Base-by-base conservation (phyloP, 805 yeast genomes). In the Candida caryicola region DNA sequence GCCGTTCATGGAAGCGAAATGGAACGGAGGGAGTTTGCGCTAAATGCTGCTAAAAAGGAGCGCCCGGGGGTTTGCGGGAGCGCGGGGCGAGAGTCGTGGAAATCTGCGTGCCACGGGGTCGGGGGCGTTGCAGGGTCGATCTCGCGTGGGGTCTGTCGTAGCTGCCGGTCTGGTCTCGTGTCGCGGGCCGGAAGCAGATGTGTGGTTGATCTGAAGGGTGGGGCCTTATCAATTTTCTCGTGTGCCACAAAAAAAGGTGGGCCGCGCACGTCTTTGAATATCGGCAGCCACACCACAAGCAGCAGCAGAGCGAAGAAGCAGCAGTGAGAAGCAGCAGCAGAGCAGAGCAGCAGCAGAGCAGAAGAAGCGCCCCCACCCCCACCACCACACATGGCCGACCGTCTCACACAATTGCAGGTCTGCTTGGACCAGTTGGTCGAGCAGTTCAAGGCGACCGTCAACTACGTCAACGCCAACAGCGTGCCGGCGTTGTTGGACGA, bases 361-460 rank as follows among this genome's bases (percentile, higher is more conserved):
- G 5, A 17, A 30, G 4, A n/a, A 21, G 27, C 29, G 14, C 9
- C 29, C 29, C n/a, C 12, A 7, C 29, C 29, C 29, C 15, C 9
- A 9, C 29, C 9, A 26, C n/a, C n/a, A n/a, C 23, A n/a, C 13
- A 82, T 85, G 95, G 73, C 95, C 0, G 98, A 90, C 62, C 71
- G 96, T 54, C 69, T 90, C 26, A 87, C 96, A 2, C 98, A 90
- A 57, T 73, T 90, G 17, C 98, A 90, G 54, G 74, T 85, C 31
- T 87, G 96, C 50, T 68, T 90, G 26, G 98, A 90, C 59, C 89
- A 78, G 57, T 73, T 85, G 43, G 76, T 82, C 42, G 93, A 85
- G 44, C 90, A 84, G 61, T 82, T 85, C 64, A 79, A 81, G 49
- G 86, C 91, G 2, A 80, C 93, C 2, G 64, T 85, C 36, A 82